Evolutionary conservation across 495 filamentous ascomycete species (phyloP).

Genomic region (Pyrenopolyporus hunteri): DNA sequence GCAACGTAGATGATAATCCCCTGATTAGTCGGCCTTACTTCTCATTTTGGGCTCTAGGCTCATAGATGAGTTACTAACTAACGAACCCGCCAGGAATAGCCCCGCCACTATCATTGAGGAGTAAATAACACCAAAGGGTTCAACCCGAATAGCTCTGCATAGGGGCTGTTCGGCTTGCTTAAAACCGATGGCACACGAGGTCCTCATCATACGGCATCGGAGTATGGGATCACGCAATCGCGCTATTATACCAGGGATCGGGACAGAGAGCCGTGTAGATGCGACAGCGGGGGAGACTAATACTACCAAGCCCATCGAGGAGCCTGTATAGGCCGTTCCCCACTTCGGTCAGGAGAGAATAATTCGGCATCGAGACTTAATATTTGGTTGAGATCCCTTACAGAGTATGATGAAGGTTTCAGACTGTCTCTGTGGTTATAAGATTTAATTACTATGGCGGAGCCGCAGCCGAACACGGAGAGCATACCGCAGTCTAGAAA

Average conservation of each 20-base stretch:
- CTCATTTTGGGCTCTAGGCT: no score
- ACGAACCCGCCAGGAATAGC: no score
- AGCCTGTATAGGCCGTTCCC: conserved; percentile 9
- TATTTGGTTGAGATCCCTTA: no score
- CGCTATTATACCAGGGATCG: conserved; percentile 12
- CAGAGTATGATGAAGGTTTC: not conserved
- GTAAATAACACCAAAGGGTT: not conserved
- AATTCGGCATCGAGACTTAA: conserved; percentile 1
- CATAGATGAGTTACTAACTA: no score
- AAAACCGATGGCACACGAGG: not conserved
- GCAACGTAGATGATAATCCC: no score
- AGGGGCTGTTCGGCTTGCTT: not conserved
- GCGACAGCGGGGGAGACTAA: conserved; percentile 23
- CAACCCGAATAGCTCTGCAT: not conserved
- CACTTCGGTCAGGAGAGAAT: not conserved
- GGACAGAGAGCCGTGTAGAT: conserved; percentile 7
- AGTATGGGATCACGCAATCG: conserved; percentile 18
- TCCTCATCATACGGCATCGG: conserved; percentile 21
- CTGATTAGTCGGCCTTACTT: no score
- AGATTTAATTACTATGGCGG: conserved; percentile 19
- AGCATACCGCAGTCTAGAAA: not conserved
- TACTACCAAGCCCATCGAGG: not conserved
- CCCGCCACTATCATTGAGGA: no score
- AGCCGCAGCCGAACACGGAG: conserved; percentile 1
- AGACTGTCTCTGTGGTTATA: not conserved